Base-by-base conservation (phyloP, 768 basidiomycete species). In the Amanita brunnescens region DNA sequence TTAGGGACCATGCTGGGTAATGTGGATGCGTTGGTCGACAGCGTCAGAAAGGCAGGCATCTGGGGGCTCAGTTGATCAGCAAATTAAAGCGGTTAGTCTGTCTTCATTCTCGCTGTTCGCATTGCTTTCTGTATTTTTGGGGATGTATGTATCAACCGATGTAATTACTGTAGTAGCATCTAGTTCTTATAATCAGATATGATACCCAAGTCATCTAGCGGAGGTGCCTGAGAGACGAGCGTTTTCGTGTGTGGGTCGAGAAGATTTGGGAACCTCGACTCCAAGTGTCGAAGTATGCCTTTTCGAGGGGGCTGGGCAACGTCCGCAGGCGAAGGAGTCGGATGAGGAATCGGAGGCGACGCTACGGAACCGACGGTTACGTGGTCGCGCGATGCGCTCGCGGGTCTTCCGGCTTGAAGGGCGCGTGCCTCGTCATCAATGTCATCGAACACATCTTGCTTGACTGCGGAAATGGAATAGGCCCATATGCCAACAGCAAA, bases 401-500 rank as follows among this genome's bases (percentile, higher is more conserved):
- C 10, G 38, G 9, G 33, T 7, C 47, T 20, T 7, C 40, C 20
- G 20, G 26, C 30, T 18, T 29, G 39, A 2, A 51, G 34, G 5
- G 42, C 77, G 54, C 69, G 70, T 24, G 82, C 89, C 61, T 88
- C 86, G 55, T 87, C 85, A 59, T 90, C 88, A 37, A 90, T 75
- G 63, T 91, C 90, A 57, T 86, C 82, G 62, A 95, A 96, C 35
- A 87, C 82, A 62, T 96, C 93, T 62, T 97, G 93, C 62, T 87
- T 91, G 50, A 97, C 93, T 24, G 92, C 93, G 26, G 81, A 79
- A 61, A 98, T 95, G 14, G 92, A 93, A 69, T 97, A 98, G 3
- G 83, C 75, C 80, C 91, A 98, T 7, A 96, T 83, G 23, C 84
- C 86, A 12, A 80, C 77, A 24, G 80, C 84, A 62, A 96, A 94